A percentile compares a stretch with the other conserved stretches of the same genome.
Conservation (phyloP, 1,284 basidiomycete genomes). For the Ganoderma lucidum region DNA sequence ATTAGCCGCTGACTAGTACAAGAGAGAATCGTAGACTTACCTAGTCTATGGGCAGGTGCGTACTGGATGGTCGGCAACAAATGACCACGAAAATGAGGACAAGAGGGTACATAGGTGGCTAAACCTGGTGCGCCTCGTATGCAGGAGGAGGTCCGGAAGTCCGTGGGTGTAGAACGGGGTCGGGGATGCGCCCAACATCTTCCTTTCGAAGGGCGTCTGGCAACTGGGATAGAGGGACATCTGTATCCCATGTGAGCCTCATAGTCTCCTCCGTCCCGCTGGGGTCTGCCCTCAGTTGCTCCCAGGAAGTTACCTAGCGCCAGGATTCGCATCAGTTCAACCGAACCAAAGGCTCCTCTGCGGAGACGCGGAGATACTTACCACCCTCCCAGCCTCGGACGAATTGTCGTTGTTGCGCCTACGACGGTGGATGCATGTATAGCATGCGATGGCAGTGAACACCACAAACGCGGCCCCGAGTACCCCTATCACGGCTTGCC, state of each 20-base stretch:
- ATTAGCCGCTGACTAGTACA: background rate
- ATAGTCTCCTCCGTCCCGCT: background rate
- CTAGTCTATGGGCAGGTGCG: background rate
- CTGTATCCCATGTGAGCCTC: background rate
- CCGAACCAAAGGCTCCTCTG: background rate
- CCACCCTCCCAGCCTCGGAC: background rate
- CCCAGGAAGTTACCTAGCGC: slow-evolving; percentile 1
- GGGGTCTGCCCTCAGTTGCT: background rate
- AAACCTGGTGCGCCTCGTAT: background rate
- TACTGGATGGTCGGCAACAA: background rate
- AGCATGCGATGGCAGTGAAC: background rate
- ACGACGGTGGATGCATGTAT: background rate
- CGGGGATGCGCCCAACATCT: background rate
- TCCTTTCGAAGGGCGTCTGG: background rate
- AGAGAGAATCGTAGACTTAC: background rate
- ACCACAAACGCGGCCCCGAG: background rate
- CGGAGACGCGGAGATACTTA: background rate
- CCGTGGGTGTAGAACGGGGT: background rate
- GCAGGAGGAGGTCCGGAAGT: background rate
- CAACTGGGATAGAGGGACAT: background rate
- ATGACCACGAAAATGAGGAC: background rate
- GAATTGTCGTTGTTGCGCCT: background rate
- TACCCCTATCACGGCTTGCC: background rate
- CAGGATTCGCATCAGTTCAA: background rate
- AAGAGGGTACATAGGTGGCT: background rate